Percentiles rank a stretch among this genome's conserved stretches.
Evolutionary conservation across 192 early-diverging fungal genomes (phyloP).

Genomic region (Entomortierella beljakovae): DNA sequence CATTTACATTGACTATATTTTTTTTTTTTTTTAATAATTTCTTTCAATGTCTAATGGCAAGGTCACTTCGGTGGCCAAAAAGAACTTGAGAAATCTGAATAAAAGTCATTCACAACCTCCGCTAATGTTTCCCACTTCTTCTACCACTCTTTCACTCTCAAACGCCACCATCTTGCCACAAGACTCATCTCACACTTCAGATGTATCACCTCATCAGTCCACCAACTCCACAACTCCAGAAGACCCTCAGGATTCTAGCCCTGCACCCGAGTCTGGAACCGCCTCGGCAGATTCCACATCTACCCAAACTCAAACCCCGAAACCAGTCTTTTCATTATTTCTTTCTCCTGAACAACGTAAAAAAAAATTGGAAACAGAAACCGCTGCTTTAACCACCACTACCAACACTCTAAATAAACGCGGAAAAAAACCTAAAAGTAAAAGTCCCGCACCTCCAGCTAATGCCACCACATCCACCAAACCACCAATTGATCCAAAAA

Average conservation of each 20-base stretch:
- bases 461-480: not conserved
- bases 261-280: not conserved
- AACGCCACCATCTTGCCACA: constrained; percentile 21
- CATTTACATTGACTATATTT: not conserved
- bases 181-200: too few species aligned
- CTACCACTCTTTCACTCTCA: not conserved
- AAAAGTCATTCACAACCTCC: not conserved
- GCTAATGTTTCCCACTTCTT: not conserved
- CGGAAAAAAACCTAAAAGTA: constrained; percentile 38
- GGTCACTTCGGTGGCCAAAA: not conserved
- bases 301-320: constrained; percentile 11
- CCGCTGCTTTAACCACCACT: not conserved
- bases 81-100: not conserved
- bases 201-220: not conserved
- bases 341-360: constrained; percentile 43
- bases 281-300: not conserved
- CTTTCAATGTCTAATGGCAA: not conserved
- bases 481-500: not conserved
- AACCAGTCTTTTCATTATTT: constrained; percentile 46
- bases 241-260: not conserved
- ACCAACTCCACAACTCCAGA: not conserved
- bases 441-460: not conserved
- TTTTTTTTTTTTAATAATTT: not conserved
- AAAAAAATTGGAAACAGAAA: constrained; percentile 26
- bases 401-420: constrained; percentile 6